phyloP scores from a whole-genome alignment of 1,139 yeast genomes.

The Geotrichum fermentans region DNA sequence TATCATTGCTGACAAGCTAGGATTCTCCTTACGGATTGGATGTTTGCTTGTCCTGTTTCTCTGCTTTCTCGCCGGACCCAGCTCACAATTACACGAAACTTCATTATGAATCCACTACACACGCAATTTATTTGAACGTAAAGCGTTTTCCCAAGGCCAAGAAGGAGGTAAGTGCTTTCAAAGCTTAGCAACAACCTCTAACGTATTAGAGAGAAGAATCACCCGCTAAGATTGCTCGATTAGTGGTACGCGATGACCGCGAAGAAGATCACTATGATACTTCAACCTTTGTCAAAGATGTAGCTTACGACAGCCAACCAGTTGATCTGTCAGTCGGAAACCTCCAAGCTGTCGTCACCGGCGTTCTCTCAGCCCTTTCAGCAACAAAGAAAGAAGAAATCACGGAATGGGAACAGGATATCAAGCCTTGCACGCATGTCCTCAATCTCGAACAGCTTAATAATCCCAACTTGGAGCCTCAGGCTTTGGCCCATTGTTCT shows the following conservation, averaged over 20 bases:
- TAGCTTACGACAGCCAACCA: constrained; percentile 25
- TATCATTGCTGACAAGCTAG: constrained; percentile 13
- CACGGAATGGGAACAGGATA: constrained; percentile 88
- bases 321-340: constrained; percentile 21
- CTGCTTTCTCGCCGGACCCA: constrained; percentile 53
- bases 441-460: constrained; percentile 44
- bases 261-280: constrained; percentile 68
- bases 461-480: constrained; percentile 22
- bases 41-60: constrained; percentile 63
- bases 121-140: constrained; percentile 55
- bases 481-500: constrained; percentile 46
- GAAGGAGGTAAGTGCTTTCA: constrained; percentile 34
- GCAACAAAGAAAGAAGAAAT: constrained; percentile 64
- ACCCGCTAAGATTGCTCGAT: constrained; percentile 57
- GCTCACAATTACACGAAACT: constrained; percentile 51
- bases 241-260: constrained; percentile 64
- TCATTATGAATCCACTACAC: constrained; percentile 51
- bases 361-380: constrained; percentile 61
- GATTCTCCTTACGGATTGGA: constrained; percentile 62
- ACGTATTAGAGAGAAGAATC: constrained; percentile 28
- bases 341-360: constrained; percentile 39
- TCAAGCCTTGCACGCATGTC: constrained; percentile 74
- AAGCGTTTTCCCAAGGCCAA: constrained; percentile 37
- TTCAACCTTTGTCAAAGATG: constrained; percentile 44
- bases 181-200: not conserved